Evolutionary conservation across 2,329 filamentous ascomycete species (phyloP), one percentile per base, ranked within the genome.

Genomic region (Penicillium rolfsii): DNA sequence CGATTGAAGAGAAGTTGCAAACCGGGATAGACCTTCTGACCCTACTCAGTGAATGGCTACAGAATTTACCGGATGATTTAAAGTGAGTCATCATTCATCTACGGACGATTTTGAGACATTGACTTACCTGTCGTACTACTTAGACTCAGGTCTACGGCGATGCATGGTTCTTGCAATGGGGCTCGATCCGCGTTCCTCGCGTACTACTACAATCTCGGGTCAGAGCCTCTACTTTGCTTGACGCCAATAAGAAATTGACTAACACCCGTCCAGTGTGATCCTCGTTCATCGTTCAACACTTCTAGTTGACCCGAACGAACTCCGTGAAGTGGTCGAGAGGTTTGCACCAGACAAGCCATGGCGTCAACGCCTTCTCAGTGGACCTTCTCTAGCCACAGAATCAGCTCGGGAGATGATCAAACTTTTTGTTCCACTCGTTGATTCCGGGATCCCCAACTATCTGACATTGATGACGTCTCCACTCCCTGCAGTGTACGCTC

Each of bases 1-100:
- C 60, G 5, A 63, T 60, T n/a, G 60, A 63, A 33, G 60, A 63
- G 48, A 63, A 63, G 40, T 24, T 63, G 14, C 41, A 41, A 30
- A 63, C 60, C 2, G 60, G 54, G 35, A 58, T 54, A 38, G 54
- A 63, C 3, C 33, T 63, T 36, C 33, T 41, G 9, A 22, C 52
- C 11, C 19, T 63, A 14, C 49, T 63, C 9, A 36, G 28, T 14
- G 55, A 52, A 6, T 63, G 60, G 60, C 46, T 46, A 33, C 35
- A 52, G 19, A 55, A 30, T 40, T 53, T 63, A 5, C 57, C 60
- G 1, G 9, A n/a, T 33, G 36, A 49, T 38, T 40, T 55, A 28
- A 54, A 50, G 60, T 63, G 38, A 5, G 52, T 43, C 30, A 30
- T 30, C 9, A 19, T n/a, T 24, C 16, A n/a, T 24, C 4, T n/a